Conservation (phyloP, 2,329 filamentous ascomycete genomes). For the Pseudopithomyces maydicus region DNA sequence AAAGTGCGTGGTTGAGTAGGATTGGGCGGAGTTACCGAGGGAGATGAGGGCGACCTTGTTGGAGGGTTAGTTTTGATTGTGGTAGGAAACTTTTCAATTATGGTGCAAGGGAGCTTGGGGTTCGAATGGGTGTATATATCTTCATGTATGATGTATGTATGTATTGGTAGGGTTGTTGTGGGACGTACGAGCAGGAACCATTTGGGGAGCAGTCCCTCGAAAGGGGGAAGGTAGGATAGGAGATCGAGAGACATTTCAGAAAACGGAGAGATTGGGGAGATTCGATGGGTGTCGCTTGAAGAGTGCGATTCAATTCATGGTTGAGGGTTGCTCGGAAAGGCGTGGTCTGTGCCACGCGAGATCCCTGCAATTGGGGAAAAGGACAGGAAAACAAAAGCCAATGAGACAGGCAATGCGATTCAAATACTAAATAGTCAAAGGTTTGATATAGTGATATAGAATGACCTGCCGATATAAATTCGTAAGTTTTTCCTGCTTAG, state of each 20-base stretch:
- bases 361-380: no score
- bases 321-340: background rate
- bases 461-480: no score
- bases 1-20: constrained; percentile 79
- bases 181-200: constrained; percentile 67
- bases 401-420: no score
- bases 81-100: no score
- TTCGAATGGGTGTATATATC: constrained; percentile 3
- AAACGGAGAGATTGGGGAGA: background rate
- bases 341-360: background rate
- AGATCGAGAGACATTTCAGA: constrained; percentile 34
- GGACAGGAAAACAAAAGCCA: no score
- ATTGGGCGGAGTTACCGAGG: constrained; percentile 82
- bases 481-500: no score
- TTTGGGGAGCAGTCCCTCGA: constrained; percentile 62
- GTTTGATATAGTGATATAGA: no score
- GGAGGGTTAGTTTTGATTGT: background rate
- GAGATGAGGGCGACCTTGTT: constrained; percentile 79
- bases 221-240: constrained; percentile 49
- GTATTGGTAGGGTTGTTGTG: no score
- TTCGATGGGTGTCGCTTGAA: no score
- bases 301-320: background rate
- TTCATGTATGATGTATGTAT: no score
- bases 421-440: no score
- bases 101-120: background rate